These are phyloP conservation scores for Irpex sp. DNA, from an alignment of 1,284 basidiomycete genomes.

Conservation along the genomic window DNA sequence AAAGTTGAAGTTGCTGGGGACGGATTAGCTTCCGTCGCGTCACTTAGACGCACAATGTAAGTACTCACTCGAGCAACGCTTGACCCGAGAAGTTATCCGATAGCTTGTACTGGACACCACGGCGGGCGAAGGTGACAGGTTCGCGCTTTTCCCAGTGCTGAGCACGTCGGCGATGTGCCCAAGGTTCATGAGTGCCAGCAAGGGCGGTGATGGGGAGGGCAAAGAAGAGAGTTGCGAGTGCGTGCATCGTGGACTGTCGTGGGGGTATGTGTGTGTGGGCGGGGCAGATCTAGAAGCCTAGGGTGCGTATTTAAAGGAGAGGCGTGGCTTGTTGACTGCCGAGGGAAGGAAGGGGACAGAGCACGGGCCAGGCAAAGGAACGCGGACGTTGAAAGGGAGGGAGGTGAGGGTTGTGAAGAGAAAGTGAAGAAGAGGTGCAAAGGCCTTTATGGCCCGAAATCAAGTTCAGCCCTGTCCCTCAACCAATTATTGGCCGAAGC, in stretches of 20 bases:
- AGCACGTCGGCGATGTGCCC: slow-evolving; percentile 15
- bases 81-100: slow-evolving; percentile 36
- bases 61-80: slow-evolving; percentile 32
- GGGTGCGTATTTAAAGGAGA: slow-evolving; percentile 10
- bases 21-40: not conserved
- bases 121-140: slow-evolving; percentile 9
- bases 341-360: not conserved
- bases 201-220: slow-evolving; percentile 20
- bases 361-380: not conserved
- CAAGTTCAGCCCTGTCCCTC: not conserved
- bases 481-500: not conserved
- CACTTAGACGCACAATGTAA: not conserved
- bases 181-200: slow-evolving; percentile 13
- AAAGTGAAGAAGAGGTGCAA: not conserved
- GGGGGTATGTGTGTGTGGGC: not conserved
- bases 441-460: not conserved
- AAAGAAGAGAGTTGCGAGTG: slow-evolving; percentile 15
- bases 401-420: not conserved
- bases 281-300: slow-evolving; percentile 1
- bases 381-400: not conserved
- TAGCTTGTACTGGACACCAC: slow-evolving; percentile 27
- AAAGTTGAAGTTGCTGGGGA: slow-evolving; percentile 58
- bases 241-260: slow-evolving; percentile 17
- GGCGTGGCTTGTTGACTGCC: slow-evolving; percentile 3
- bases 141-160: not conserved